phyloP scores from a whole-genome alignment of 768 basidiomycete species.

The Mycena chlorophos region DNA sequence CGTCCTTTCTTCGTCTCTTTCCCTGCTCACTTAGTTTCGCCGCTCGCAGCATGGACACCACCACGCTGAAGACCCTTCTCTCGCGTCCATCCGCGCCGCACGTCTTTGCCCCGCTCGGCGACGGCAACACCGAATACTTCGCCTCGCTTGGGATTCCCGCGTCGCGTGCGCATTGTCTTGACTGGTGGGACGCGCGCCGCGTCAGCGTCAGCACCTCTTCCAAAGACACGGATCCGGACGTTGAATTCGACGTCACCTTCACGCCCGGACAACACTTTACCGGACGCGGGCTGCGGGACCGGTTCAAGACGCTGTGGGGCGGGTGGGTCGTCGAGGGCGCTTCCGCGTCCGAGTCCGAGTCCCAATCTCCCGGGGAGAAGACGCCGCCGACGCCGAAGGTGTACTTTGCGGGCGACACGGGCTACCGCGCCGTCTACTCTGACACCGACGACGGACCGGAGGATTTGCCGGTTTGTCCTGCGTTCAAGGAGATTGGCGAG shows the following conservation, averaged over 20 bases:
- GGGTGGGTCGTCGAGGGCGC: slow-evolving; percentile 65
- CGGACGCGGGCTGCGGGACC: slow-evolving; percentile 49
- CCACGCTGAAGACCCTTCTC: slow-evolving; percentile 42
- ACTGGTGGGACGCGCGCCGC: slow-evolving; percentile 61
- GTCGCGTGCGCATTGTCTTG: slow-evolving; percentile 50
- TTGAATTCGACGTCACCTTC: slow-evolving; percentile 51
- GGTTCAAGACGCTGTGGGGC: slow-evolving; percentile 62
- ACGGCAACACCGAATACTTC: slow-evolving; percentile 45
- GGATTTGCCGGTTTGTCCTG: slow-evolving; percentile 59
- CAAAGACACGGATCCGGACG: slow-evolving; percentile 10
- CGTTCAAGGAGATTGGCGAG: slow-evolving; percentile 69
- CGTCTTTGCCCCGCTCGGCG: slow-evolving; percentile 56
- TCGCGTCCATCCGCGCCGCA: slow-evolving; percentile 39
- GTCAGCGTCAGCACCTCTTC: slow-evolving; percentile 33
- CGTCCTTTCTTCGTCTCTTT: slow-evolving; percentile 1
- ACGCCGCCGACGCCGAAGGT: slow-evolving; percentile 35
- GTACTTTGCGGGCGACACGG: slow-evolving; percentile 72
- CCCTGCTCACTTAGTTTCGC: not conserved
- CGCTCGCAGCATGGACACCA: slow-evolving; percentile 41
- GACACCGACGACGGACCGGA: slow-evolving; percentile 44
- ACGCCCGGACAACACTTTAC: slow-evolving; percentile 69
- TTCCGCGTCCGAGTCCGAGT: slow-evolving; percentile 13
- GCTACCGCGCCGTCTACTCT: slow-evolving; percentile 47
- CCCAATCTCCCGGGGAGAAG: slow-evolving; percentile 17
- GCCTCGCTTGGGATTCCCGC: slow-evolving; percentile 38